Percentiles rank a stretch among this genome's conserved stretches.
Conservation (phyloP, 805 yeast species). For the Kluyveromyces dobzhanskii region DNA sequence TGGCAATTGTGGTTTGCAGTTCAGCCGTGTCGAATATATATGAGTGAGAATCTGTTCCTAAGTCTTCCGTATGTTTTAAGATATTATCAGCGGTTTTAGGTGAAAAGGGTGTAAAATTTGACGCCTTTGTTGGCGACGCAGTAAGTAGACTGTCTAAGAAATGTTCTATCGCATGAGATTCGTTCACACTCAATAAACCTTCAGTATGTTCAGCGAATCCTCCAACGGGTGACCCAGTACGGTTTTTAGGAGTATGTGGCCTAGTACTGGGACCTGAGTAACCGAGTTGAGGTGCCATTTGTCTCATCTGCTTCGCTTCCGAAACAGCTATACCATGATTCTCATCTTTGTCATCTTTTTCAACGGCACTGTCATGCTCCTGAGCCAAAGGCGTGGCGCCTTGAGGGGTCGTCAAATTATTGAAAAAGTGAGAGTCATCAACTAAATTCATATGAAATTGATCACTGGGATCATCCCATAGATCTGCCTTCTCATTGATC, state of each 20-base stretch:
- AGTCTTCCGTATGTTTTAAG: not conserved
- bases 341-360: not conserved
- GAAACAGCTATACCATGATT: not conserved
- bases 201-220: not conserved
- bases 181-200: constrained; percentile 24
- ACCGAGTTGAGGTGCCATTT: not conserved
- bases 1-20: not conserved
- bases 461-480: not conserved
- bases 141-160: constrained; percentile 24
- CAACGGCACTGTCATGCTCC: not conserved
- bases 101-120: not conserved
- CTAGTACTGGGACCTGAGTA: not conserved
- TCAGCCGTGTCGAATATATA: not conserved
- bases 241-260: not conserved
- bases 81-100: not conserved
- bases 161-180: constrained; percentile 26
- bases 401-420: not conserved
- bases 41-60: not conserved
- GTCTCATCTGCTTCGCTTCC: not conserved
- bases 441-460: not conserved
- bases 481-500: constrained; percentile 13
- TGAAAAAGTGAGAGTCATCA: constrained; percentile 1
- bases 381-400: not conserved
- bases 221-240: not conserved
- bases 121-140: constrained; percentile 1